A percentile compares a stretch with the other conserved stretches of the same genome.
Conservation (phyloP, 2,329 filamentous ascomycete genomes). For the Diaporthe velutina region DNA sequence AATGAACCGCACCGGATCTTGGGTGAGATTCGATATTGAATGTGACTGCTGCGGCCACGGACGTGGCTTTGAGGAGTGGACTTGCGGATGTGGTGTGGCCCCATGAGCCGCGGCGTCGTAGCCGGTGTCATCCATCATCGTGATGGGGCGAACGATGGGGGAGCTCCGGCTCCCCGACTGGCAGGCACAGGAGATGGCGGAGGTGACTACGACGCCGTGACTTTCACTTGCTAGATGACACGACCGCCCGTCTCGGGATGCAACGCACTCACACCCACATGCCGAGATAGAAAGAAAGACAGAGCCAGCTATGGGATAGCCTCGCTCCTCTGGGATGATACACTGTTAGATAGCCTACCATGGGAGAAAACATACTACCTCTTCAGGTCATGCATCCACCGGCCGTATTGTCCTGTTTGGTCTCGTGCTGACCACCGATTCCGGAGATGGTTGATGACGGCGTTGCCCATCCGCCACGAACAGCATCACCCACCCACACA, state of each 20-base stretch:
- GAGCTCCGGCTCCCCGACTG: slow-evolving; percentile 18
- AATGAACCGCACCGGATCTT: neutral
- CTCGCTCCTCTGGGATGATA: neutral
- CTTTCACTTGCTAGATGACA: neutral
- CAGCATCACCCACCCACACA: too few species aligned
- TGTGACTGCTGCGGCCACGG: neutral
- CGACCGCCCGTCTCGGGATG: slow-evolving; percentile 9
- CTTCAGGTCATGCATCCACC: slow-evolving; percentile 10
- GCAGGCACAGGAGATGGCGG: neutral
- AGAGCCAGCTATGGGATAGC: neutral
- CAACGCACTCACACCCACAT: slow-evolving; percentile 21
- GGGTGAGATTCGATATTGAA: slow-evolving; percentile 6
- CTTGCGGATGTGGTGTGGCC: too few species aligned
- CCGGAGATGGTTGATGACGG: neutral
- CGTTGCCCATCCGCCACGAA: neutral
- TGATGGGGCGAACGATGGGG: neutral
- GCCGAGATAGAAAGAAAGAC: neutral
- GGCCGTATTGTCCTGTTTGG: slow-evolving; percentile 8
- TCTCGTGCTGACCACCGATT: slow-evolving; percentile 17
- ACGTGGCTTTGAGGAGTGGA: too few species aligned
- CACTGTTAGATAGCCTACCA: neutral
- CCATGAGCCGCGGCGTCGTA: neutral
- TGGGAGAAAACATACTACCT: neutral
- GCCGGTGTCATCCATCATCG: neutral
- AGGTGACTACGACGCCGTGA: neutral